Percentiles rank a stretch among this genome's conserved stretches.
These are phyloP conservation scores for Calycina herbarum DNA, from an alignment of 2,329 filamentous ascomycete species.

Conservation along the genomic window DNA sequence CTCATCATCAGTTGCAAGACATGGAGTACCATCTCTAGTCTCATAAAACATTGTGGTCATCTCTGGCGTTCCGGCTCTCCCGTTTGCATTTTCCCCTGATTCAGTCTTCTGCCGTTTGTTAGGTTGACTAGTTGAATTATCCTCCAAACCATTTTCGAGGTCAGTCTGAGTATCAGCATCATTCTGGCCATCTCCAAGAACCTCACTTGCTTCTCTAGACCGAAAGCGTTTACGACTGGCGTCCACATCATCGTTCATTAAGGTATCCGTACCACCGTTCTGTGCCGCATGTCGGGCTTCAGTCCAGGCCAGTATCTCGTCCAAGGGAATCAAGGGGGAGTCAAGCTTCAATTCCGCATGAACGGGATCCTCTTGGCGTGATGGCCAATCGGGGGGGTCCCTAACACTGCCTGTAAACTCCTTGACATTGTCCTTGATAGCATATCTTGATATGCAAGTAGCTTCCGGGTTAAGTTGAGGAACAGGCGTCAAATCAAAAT, in stretches of 20 bases:
- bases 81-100: slow-evolving; percentile 2
- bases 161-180: slow-evolving; percentile 22
- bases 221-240: slow-evolving; percentile 31
- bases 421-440: slow-evolving; percentile 44
- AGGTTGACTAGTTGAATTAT: slow-evolving; percentile 9
- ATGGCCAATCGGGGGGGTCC: slow-evolving; percentile 43
- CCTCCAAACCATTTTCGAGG: slow-evolving; percentile 15
- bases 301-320: slow-evolving; percentile 31
- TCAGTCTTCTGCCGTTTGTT: slow-evolving; percentile 33
- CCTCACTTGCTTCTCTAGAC: slow-evolving; percentile 20
- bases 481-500: slow-evolving; percentile 47
- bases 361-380: slow-evolving; percentile 45
- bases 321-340: slow-evolving; percentile 30
- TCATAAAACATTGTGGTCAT: slow-evolving; percentile 21
- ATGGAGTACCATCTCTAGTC: slow-evolving; percentile 28
- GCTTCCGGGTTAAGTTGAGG: slow-evolving; percentile 48
- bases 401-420: slow-evolving; percentile 47
- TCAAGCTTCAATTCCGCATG: slow-evolving; percentile 38
- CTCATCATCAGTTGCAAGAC: slow-evolving; percentile 30
- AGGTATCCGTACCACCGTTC: slow-evolving; percentile 8
- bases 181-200: slow-evolving; percentile 20
- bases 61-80: slow-evolving; percentile 12
- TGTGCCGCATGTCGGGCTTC: slow-evolving; percentile 23
- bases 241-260: neutral
- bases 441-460: slow-evolving; percentile 46